phyloP scores from a whole-genome alignment of 1,284 basidiomycete species.

The Rhizoctonia solani region DNA sequence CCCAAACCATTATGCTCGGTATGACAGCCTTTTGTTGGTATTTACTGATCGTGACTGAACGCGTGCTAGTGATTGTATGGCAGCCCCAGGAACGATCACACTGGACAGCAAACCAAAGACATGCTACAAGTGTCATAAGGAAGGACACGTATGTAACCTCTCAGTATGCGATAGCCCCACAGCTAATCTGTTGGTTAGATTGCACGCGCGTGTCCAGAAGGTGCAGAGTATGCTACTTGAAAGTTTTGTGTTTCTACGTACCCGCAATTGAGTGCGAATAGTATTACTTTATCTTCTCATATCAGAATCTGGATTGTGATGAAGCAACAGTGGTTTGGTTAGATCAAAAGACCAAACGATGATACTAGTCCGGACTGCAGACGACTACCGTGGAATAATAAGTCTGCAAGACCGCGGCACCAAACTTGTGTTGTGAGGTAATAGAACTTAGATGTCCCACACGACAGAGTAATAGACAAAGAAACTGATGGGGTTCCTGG shows the following conservation, averaged over 20 bases:
- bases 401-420: too few species aligned
- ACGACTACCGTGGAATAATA: too few species aligned
- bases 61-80: constrained; percentile 70
- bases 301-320: too few species aligned
- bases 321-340: too few species aligned
- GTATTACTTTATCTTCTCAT: too few species aligned
- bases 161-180: constrained; percentile 4
- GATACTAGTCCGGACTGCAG: too few species aligned
- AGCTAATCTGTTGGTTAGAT: constrained; percentile 54
- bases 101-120: constrained; percentile 70
- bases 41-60: background rate
- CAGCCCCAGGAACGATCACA: constrained; percentile 61
- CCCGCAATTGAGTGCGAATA: too few species aligned
- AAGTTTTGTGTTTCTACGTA: background rate
- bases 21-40: constrained; percentile 22
- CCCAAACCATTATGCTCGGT: constrained; percentile 82
- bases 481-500: too few species aligned
- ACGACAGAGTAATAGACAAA: too few species aligned
- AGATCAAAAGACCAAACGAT: too few species aligned
- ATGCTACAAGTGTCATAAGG: constrained; percentile 83
- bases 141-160: constrained; percentile 68
- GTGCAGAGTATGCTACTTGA: constrained; percentile 45
- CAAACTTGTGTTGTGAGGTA: too few species aligned
- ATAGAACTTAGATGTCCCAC: too few species aligned
- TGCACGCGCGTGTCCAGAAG: constrained; percentile 76